phyloP scores from a whole-genome alignment of 805 yeast species.

The Suhomyces tanzawaensis region DNA sequence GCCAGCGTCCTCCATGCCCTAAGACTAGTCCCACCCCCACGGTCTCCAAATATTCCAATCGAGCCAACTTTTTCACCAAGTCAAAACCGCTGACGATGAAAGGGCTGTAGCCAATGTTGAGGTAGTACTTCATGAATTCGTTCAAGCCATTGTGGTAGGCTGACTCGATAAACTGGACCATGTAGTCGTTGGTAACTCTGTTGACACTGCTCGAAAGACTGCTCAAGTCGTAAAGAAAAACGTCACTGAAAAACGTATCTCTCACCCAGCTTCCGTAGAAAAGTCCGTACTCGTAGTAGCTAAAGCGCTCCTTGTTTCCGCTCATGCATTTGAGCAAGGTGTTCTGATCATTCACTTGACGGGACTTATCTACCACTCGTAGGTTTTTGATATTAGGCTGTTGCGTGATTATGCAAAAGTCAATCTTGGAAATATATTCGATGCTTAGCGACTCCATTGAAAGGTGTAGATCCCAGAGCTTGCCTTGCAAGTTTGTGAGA shows the following conservation, averaged over 20 bases:
- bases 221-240: slow-evolving; percentile 6
- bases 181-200: slow-evolving; percentile 10
- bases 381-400: slow-evolving; percentile 14
- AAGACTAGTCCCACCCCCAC: not conserved
- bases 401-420: slow-evolving; percentile 4
- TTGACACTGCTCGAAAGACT: not conserved
- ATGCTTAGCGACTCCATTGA: slow-evolving; percentile 14
- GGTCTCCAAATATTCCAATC: slow-evolving; percentile 1
- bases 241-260: slow-evolving; percentile 5
- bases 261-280: slow-evolving; percentile 7
- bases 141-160: slow-evolving; percentile 5
- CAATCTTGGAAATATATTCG: slow-evolving; percentile 9
- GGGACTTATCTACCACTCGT: slow-evolving; percentile 16
- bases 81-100: slow-evolving; percentile 8
- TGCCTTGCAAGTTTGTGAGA: slow-evolving; percentile 7
- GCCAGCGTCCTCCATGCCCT: not conserved
- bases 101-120: slow-evolving; percentile 12
- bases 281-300: slow-evolving; percentile 14
- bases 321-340: slow-evolving; percentile 14
- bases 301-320: slow-evolving; percentile 5
- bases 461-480: slow-evolving; percentile 11
- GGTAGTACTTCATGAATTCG: slow-evolving; percentile 11
- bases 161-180: slow-evolving; percentile 9
- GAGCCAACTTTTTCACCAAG: slow-evolving; percentile 4
- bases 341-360: slow-evolving; percentile 13